Base-by-base conservation (phyloP, 78 protist species). In the Dictyostelium citrinum region DNA sequence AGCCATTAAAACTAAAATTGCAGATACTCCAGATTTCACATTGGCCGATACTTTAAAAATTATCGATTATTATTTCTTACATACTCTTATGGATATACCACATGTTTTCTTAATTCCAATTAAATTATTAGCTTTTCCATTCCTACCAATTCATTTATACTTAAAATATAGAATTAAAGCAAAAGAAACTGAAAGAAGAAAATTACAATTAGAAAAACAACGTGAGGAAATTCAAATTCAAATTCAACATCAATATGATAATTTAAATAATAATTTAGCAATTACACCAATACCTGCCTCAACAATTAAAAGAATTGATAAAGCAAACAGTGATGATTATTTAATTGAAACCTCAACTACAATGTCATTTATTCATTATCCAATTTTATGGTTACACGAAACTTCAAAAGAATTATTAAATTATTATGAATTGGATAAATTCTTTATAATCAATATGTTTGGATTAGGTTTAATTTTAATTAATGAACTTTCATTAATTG, bases 61-160 rank as follows among this genome's bases (percentile, higher is more conserved):
- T 9, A 29, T 77, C 1, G 27, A 37, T 24, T 81, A 80, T 27
- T 82, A 81, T 43, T 77, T 81, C 55, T 2, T 81, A 4, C 88
- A 81, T 17, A 68, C 95, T 29, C 24, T 90, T 1, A n/a, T 33
- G 4, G 91, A 90, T 49, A 12, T 90, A 33, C 95, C 95, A 11
- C 95, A 90, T 35, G 9, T 81, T 6, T 72, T 81, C 11, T 70
- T 90, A 22, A 41, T 60, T 2, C 95, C 95, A 77, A 7, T 90
- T 20, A 90, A 90, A 71, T 8, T 61, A 17, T 55, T 70, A 2
- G 86, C 81, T 10, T 20, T 79, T 10, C 5, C 74, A 8, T 81
- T 83, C 80, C 10, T 46, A 7, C 95, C 95, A 61, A 20, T 90
- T 11, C 88, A 90, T 31, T 8, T 81, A 16, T 90, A 81, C 22